Evolutionary conservation across 768 basidiomycete species (phyloP), one percentile per base, ranked within the genome.

Genomic region (Suillus cothurnatus): DNA sequence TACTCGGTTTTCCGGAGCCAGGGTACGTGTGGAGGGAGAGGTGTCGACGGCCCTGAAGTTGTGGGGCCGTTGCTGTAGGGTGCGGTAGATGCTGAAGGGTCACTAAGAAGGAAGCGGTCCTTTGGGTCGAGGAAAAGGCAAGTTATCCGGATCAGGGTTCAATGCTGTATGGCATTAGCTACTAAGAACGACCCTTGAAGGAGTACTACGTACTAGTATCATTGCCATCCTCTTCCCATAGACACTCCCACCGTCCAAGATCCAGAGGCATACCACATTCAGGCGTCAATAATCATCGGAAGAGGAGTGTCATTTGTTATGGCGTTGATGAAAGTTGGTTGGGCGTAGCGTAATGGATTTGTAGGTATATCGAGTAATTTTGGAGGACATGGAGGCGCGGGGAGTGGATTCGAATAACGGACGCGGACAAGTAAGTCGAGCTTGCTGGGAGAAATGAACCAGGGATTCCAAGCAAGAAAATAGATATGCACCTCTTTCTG

Each of bases 201-300:
- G 39, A 70, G 68, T 7, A 66, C 80, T 80, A 67, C 68, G 60
- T 60, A 91, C 93, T 80, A 61, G 85, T 83, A 77, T 90, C 86
- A 72, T 89, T 85, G 3, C 83, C 91, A 50, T 87, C 87, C 66
- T 94, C 92, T 59, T 91, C 88, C 93, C 92, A 95, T 21, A 97
- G 78, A 41, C 86, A 90, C 62, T 91, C 89, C 84, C 89, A 95
- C 62, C 84, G 86, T 21, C 91, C 90, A 56, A 97, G 79, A 74
- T 99, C 94, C 31, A 99, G 78, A 0, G 96, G 95, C 95, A 99
- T 96, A 0, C 97, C 97, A 69, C 90, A 91, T 75, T 99, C 97
- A n/a, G 1, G 93, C 94, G 70, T 99, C 97, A 1, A 98, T 91
- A 68, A 99, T 91, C 94, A 99, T 95, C 0, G 97, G 97, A 23